Percentiles rank a stretch among this genome's conserved stretches.
Conservation (phyloP, 352 stramenopile genomes). For the Globisporangium alternatum region DNA sequence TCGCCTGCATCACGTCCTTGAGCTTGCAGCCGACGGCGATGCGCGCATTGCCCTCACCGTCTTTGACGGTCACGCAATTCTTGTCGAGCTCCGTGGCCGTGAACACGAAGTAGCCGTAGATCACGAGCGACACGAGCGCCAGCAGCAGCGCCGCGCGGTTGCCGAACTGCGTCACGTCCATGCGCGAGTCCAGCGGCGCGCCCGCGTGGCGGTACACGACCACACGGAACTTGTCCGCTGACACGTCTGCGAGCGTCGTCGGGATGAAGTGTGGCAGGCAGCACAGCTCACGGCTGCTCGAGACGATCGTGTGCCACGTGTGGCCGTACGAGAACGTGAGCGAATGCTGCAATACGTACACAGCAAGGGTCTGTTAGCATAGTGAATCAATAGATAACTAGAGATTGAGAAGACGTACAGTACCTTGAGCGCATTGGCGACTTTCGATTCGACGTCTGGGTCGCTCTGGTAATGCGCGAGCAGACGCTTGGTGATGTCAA, state of each 20-base stretch:
- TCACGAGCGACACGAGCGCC: slow-evolving; percentile 52
- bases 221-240: slow-evolving; percentile 50
- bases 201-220: slow-evolving; percentile 69
- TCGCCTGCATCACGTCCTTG: slow-evolving; percentile 39
- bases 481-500: slow-evolving; percentile 37
- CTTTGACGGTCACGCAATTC: slow-evolving; percentile 28
- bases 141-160: slow-evolving; percentile 59
- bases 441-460: slow-evolving; percentile 38
- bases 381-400: neutral
- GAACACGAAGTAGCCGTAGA: slow-evolving; percentile 61
- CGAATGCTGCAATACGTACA: slow-evolving; percentile 34
- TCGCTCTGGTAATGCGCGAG: slow-evolving; percentile 36
- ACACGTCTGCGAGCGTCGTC: slow-evolving; percentile 45
- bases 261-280: slow-evolving; percentile 50
- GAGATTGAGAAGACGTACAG: neutral
- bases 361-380: neutral
- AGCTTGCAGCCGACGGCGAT: slow-evolving; percentile 42
- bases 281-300: slow-evolving; percentile 50
- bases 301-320: slow-evolving; percentile 70
- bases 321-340: slow-evolving; percentile 59
- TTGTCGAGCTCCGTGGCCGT: slow-evolving; percentile 40
- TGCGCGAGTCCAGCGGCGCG: slow-evolving; percentile 39
- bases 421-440: slow-evolving; percentile 65
- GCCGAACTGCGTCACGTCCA: slow-evolving; percentile 59
- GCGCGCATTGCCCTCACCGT: slow-evolving; percentile 12